These are phyloP conservation scores for Aureobasidium sp. DNA, from an alignment of 2,329 filamentous ascomycete genomes.

Conservation along the genomic window DNA sequence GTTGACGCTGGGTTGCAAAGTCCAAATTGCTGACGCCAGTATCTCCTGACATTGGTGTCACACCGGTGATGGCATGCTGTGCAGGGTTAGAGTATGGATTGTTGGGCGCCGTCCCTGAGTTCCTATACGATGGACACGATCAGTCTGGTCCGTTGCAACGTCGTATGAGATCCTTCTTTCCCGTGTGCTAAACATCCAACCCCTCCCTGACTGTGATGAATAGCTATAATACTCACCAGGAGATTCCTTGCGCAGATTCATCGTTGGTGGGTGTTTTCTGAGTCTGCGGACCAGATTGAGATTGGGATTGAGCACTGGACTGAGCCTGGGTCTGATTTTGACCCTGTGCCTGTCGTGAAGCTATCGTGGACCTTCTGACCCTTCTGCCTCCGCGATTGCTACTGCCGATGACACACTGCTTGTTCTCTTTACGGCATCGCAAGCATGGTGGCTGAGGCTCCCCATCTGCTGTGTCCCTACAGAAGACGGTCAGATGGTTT, in stretches of 20 bases:
- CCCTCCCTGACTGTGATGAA: no score
- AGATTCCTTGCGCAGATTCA: not conserved
- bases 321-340: constrained; percentile 21
- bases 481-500: not conserved
- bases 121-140: constrained; percentile 12
- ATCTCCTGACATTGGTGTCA: not conserved
- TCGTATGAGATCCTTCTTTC: not conserved
- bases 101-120: constrained; percentile 20
- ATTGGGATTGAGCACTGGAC: not conserved
- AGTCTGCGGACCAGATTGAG: not conserved
- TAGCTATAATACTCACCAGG: not conserved
- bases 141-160: not conserved
- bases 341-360: constrained; percentile 17
- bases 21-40: constrained; percentile 1
- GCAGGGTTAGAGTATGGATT: constrained; percentile 7
- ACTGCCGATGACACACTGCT: constrained; percentile 50
- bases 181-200: no score
- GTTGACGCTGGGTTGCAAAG: constrained; percentile 1
- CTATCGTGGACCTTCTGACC: constrained; percentile 42
- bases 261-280: constrained; percentile 19
- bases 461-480: constrained; percentile 35
- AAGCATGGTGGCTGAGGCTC: constrained; percentile 46
- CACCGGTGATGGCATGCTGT: constrained; percentile 3
- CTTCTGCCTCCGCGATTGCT: constrained; percentile 52
- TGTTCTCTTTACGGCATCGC: constrained; percentile 47